phyloP scores from a whole-genome alignment of 225 moss, liverwort and hornwort species.

The Pseudisothecium myosuroides region DNA sequence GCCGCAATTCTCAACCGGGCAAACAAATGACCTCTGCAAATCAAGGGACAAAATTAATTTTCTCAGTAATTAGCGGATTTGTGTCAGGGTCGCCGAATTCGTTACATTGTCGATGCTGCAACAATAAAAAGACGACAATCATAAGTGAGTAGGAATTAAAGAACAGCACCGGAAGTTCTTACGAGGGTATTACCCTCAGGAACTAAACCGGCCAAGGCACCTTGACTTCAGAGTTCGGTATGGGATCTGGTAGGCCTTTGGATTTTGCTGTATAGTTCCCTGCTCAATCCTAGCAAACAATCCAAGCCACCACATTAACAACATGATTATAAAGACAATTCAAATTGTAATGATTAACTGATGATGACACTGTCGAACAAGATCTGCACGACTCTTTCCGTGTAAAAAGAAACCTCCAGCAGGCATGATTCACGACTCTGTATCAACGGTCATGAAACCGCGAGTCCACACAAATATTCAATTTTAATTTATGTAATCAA shows the following conservation, averaged over 20 bases:
- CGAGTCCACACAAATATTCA: background rate
- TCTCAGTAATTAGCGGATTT: background rate
- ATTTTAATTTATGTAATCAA: background rate
- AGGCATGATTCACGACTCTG: background rate
- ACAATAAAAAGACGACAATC: background rate
- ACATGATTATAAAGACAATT: background rate
- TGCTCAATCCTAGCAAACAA: constrained; percentile 4
- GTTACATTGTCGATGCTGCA: background rate
- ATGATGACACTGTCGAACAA: background rate
- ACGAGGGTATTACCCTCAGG: constrained; percentile 3
- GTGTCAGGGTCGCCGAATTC: background rate
- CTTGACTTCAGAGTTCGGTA: constrained; percentile 40
- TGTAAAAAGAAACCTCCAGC: background rate
- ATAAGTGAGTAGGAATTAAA: background rate
- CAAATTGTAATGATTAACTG: background rate
- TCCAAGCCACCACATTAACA: constrained; percentile 1
- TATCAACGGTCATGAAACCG: background rate
- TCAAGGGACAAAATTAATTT: background rate
- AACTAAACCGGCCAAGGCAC: constrained; percentile 32
- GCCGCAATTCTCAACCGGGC: constrained; percentile 41
- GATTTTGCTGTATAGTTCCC: constrained; percentile 2
- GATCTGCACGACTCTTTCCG: background rate
- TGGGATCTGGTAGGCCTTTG: constrained; percentile 38
- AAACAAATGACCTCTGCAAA: constrained; percentile 55
- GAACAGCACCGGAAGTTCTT: constrained; percentile 21